A percentile compares a stretch with the other conserved stretches of the same genome.
These are phyloP conservation scores for Kluyveromyces marxianus DNA, from an alignment of 1,139 yeast species.

Conservation along the genomic window DNA sequence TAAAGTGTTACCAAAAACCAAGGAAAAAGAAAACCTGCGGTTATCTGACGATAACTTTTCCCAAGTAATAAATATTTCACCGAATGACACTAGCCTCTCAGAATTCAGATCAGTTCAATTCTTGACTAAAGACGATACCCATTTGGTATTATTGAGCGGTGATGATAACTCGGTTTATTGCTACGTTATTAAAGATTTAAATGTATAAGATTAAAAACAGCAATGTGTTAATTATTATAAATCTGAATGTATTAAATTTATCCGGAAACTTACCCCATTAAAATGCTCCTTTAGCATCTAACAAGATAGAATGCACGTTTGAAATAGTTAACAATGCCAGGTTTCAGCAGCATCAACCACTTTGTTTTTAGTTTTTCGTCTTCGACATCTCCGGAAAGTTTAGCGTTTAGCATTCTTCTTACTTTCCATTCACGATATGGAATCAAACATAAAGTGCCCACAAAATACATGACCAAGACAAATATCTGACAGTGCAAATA, in stretches of 20 bases:
- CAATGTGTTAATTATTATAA: background rate
- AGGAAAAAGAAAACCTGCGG: background rate
- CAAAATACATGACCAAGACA: constrained; percentile 7
- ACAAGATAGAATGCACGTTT: constrained; percentile 6
- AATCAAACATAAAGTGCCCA: constrained; percentile 5
- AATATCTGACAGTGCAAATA: constrained; percentile 32
- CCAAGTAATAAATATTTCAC: background rate
- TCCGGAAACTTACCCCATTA: background rate
- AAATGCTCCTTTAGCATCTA: background rate
- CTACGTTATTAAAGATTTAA: background rate
- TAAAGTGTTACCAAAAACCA: background rate
- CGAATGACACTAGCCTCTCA: background rate
- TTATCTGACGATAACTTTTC: background rate
- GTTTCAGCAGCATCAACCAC: constrained; percentile 1
- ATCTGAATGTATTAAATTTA: background rate
- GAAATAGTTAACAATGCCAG: constrained; percentile 5
- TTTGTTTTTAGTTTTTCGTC: background rate
- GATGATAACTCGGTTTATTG: background rate
- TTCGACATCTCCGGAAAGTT: background rate
- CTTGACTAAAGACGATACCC: background rate
- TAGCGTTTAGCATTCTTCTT: constrained; percentile 7
- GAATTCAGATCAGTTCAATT: background rate
- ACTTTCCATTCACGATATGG: constrained; percentile 10
- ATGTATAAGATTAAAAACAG: background rate
- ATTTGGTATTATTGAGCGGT: background rate